Percentiles rank a stretch among this genome's conserved stretches.
Conservation (phyloP, 768 basidiomycete species). For the Phaeotremella fagi region DNA sequence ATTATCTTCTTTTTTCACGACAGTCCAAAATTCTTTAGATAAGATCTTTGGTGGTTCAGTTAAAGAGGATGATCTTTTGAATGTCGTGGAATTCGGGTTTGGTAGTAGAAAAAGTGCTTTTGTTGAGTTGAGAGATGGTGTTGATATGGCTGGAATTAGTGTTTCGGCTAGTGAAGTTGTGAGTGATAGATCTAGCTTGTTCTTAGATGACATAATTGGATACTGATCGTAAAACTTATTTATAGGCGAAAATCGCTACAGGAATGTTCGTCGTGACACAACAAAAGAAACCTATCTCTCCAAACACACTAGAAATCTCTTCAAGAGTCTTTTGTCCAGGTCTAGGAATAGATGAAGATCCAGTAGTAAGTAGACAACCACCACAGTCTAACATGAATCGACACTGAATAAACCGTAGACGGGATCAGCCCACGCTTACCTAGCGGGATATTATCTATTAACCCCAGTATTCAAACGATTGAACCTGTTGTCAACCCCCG, state of each 20-base stretch:
- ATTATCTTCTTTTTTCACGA: neutral
- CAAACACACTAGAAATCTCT: conserved; percentile 9
- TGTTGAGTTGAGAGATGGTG: conserved; percentile 4
- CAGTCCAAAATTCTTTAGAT: neutral
- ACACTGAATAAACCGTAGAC: conserved; percentile 10
- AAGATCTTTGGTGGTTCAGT: neutral
- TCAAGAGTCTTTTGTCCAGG: conserved; percentile 25
- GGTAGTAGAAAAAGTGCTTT: conserved; percentile 6
- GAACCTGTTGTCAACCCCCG: neutral
- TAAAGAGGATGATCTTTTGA: conserved; percentile 1
- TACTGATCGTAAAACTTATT: neutral
- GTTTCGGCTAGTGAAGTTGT: conserved; percentile 17
- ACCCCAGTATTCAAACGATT: neutral
- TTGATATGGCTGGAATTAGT: conserved; percentile 7
- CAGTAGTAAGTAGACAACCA: conserved; percentile 22
- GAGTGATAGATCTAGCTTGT: neutral
- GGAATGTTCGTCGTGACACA: conserved; percentile 18
- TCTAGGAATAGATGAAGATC: conserved; percentile 29
- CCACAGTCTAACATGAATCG: neutral
- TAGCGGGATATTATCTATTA: conserved; percentile 26
- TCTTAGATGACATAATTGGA: neutral
- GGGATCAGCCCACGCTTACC: conserved; percentile 26
- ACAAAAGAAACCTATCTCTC: neutral
- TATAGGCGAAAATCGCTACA: conserved; percentile 1
- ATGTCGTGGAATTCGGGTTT: conserved; percentile 5